These are phyloP conservation scores for Beta macrorhiza DNA, from an alignment of 179 eudicot species.

Conservation along the genomic window DNA sequence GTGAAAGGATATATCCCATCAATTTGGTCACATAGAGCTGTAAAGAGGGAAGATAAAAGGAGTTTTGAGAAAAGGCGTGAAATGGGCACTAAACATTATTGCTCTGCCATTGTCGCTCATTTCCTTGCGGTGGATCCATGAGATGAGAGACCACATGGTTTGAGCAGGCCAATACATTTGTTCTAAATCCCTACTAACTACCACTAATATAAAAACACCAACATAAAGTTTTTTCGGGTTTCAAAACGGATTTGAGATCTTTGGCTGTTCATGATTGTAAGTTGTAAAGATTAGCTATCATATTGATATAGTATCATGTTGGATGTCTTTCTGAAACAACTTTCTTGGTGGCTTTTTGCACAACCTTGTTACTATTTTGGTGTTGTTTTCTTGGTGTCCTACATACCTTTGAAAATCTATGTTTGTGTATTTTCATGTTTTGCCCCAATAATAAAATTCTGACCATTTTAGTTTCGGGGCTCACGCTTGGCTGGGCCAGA, in stretches of 20 bases:
- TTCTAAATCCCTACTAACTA: not conserved
- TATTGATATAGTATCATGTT: conserved; percentile 13
- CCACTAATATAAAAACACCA: conserved; percentile 6
- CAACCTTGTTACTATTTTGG: not conserved
- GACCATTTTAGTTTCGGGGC: too few relatives aligned
- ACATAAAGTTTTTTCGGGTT: not conserved
- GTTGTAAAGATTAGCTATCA: not conserved
- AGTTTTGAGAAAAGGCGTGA: not conserved
- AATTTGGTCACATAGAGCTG: not conserved
- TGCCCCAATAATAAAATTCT: not conserved
- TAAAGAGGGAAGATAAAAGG: not conserved
- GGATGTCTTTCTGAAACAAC: conserved; percentile 16
- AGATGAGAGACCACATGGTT: conserved; percentile 6
- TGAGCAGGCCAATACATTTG: not conserved
- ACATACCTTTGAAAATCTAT: not conserved
- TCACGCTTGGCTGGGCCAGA: too few relatives aligned
- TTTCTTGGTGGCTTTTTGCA: not conserved
- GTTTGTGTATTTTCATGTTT: not conserved
- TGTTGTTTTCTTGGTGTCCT: conserved; percentile 13
- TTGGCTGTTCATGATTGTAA: conserved; percentile 19
- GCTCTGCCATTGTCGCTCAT: not conserved
- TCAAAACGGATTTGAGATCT: not conserved
- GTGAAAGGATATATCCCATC: too few relatives aligned
- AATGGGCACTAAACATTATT: conserved; percentile 2
- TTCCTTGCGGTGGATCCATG: conserved; percentile 7